Conservation (phyloP, 2,329 filamentous ascomycete genomes). For the Immersiporthe knoxdaviesiana region DNA sequence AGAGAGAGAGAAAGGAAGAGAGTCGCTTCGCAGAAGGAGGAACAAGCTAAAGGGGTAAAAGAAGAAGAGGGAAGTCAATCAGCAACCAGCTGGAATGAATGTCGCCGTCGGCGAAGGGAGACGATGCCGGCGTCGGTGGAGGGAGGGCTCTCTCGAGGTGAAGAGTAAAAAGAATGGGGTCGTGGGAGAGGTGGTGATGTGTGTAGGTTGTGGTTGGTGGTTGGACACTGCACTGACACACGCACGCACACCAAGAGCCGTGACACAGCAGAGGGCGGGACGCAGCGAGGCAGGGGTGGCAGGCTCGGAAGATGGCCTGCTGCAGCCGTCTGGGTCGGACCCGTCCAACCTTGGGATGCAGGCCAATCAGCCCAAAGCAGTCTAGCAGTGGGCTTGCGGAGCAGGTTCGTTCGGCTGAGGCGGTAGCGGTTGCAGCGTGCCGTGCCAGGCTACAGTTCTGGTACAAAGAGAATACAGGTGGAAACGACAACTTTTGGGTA, state of each 20-base stretch:
- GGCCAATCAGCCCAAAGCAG: constrained; percentile 4
- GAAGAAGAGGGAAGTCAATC: constrained; percentile 2
- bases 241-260: background rate
- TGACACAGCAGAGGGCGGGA: constrained; percentile 15
- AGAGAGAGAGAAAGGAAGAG: background rate
- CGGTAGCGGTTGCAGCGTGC: constrained; percentile 8
- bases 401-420: constrained; percentile 12
- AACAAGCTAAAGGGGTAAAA: background rate
- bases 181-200: constrained; percentile 13
- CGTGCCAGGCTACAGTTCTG: background rate
- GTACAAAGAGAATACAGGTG: constrained; percentile 1
- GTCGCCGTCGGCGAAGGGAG: constrained; percentile 12
- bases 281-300: constrained; percentile 12
- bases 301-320: constrained; percentile 8
- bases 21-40: constrained; percentile 21
- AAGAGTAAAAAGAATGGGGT: constrained; percentile 15
- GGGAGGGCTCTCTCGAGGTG: constrained; percentile 4
- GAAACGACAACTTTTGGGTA: constrained; percentile 1
- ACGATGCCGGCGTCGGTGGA: constrained; percentile 12
- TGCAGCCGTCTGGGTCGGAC: constrained; percentile 7
- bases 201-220: constrained; percentile 12
- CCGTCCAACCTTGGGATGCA: background rate
- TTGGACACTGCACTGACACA: too few species aligned
- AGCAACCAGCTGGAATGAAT: background rate
- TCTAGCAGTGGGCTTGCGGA: background rate